These are phyloP conservation scores for Gossypioides kirkii DNA, from an alignment of 345 rosid genomes.

Conservation along the genomic window DNA sequence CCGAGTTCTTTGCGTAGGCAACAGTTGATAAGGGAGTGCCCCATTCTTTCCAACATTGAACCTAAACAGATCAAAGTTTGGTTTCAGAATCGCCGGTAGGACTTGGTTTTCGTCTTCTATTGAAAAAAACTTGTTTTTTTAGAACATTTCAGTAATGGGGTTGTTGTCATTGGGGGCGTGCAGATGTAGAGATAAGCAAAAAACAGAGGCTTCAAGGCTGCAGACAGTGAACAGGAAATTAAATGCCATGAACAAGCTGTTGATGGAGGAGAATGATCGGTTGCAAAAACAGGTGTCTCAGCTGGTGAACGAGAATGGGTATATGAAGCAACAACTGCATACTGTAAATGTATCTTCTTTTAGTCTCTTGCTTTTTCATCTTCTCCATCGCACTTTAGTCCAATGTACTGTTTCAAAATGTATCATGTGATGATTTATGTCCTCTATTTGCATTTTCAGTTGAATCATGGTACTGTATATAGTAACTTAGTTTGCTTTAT, in stretches of 20 bases:
- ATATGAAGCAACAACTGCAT: conserved; percentile 83
- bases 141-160: conserved; percentile 5
- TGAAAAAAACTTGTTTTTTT: neutral
- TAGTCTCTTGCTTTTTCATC: neutral
- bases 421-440: neutral
- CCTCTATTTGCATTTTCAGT: neutral
- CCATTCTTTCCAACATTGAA: conserved; percentile 90
- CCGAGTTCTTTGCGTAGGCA: conserved; percentile 95
- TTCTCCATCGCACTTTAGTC: neutral
- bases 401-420: neutral
- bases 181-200: conserved; percentile 99
- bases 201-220: conserved; percentile 87
- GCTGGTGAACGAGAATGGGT: conserved; percentile 86
- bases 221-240: conserved; percentile 93
- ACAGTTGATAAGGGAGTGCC: conserved; percentile 93
- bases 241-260: conserved; percentile 91
- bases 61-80: conserved; percentile 99
- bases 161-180: conserved; percentile 16
- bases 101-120: neutral
- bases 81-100: conserved; percentile 96
- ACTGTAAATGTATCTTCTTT: conserved; percentile 40
- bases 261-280: conserved; percentile 99
- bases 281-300: conserved; percentile 98
- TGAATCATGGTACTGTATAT: neutral
- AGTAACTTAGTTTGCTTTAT: neutral